Evolutionary conservation across 2,329 filamentous ascomycete genomes (phyloP).

Genomic region (Berkeleyomyces basicola): DNA sequence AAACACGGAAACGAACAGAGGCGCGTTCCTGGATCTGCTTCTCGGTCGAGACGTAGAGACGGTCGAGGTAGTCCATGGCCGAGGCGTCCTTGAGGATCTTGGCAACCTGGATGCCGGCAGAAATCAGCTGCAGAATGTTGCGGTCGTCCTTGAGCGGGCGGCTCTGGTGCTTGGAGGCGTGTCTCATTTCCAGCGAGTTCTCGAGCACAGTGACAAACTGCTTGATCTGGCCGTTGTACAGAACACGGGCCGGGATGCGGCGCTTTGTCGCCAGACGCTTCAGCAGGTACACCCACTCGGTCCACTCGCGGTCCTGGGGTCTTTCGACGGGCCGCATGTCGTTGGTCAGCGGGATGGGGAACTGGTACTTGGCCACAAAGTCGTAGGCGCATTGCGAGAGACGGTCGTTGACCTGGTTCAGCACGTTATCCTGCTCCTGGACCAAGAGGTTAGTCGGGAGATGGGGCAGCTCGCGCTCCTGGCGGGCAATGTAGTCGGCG

Average conservation of each 20-base stretch:
- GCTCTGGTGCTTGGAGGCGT: conserved; percentile 69
- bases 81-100: conserved; percentile 73
- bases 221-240: conserved; percentile 84
- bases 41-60: conserved; percentile 69
- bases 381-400: conserved; percentile 76
- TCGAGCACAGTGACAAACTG: conserved; percentile 78
- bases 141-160: conserved; percentile 75
- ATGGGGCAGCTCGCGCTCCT: conserved; percentile 65
- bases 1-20: conserved; percentile 25
- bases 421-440: conserved; percentile 69
- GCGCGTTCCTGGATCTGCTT: conserved; percentile 56
- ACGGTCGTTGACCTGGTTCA: conserved; percentile 67
- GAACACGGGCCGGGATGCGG: conserved; percentile 64
- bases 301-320: conserved; percentile 71
- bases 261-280: conserved; percentile 76
- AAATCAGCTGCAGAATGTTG: conserved; percentile 76
- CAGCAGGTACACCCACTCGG: conserved; percentile 77
- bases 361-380: conserved; percentile 82
- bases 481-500: conserved; percentile 53
- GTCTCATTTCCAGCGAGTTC: conserved; percentile 76
- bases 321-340: conserved; percentile 64
- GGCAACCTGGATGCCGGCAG: conserved; percentile 71
- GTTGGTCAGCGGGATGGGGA: conserved; percentile 68
- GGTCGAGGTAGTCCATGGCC: conserved; percentile 69
- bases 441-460: conserved; percentile 69